Evolutionary conservation across 148 eudicot genomes (phyloP).

Genomic region (Rhododendron simsii): DNA sequence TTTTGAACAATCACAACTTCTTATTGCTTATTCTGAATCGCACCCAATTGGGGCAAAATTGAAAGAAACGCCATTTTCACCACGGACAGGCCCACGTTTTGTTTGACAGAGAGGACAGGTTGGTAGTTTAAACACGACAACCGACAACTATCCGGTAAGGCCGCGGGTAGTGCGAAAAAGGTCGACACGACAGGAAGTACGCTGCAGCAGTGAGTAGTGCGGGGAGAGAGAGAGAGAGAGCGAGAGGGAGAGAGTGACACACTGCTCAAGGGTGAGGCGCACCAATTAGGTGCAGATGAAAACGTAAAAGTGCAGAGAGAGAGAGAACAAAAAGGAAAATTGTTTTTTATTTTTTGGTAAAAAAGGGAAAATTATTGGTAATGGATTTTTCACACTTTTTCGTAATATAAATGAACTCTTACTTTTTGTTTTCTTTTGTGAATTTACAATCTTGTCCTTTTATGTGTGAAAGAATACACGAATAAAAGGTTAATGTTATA

Average conservation of each 20-base stretch:
- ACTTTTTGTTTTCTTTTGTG: background rate
- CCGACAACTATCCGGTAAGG: background rate
- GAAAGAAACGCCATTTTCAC: background rate
- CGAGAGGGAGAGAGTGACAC: background rate
- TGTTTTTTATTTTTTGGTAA: background rate
- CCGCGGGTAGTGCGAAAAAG: background rate
- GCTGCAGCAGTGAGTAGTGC: conserved; percentile 5
- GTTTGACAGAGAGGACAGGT: background rate
- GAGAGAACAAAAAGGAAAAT: background rate
- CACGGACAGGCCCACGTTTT: background rate
- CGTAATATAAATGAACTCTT: background rate
- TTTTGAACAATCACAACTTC: background rate
- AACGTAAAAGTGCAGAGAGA: conserved; percentile 10
- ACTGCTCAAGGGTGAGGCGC: conserved; percentile 20
- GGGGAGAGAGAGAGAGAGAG: background rate
- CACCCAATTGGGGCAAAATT: background rate
- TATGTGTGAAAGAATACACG: background rate
- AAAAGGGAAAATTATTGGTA: too few species aligned
- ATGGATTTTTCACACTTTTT: too few species aligned
- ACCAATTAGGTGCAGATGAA: conserved; percentile 3
- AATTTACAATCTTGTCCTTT: background rate
- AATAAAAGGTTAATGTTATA: background rate
- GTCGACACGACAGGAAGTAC: background rate
- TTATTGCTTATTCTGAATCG: background rate
- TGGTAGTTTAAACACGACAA: background rate